These are phyloP conservation scores for Coniochaeta hoffmannii DNA, from an alignment of 2,329 filamentous ascomycete species.

Conservation along the genomic window DNA sequence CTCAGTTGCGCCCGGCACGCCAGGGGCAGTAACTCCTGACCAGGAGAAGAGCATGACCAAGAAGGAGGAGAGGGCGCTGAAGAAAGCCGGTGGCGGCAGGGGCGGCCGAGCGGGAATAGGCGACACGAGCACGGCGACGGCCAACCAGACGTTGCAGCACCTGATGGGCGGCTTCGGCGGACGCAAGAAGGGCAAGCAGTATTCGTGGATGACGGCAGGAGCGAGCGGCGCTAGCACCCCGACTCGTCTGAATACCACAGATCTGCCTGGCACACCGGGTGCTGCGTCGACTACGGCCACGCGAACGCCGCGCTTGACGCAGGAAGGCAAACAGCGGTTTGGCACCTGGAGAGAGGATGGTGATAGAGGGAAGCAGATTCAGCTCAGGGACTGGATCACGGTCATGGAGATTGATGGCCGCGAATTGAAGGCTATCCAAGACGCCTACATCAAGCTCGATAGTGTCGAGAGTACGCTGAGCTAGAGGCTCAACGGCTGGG, in stretches of 20 bases:
- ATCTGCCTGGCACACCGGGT: slow-evolving; percentile 18
- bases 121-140: slow-evolving; percentile 72
- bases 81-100: slow-evolving; percentile 29
- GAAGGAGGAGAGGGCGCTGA: slow-evolving; percentile 60
- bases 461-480: slow-evolving; percentile 5
- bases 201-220: slow-evolving; percentile 65
- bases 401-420: slow-evolving; percentile 73
- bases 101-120: slow-evolving; percentile 68
- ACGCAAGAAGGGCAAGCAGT: slow-evolving; percentile 59
- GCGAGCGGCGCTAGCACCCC: slow-evolving; percentile 48
- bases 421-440: slow-evolving; percentile 55
- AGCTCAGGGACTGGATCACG: slow-evolving; percentile 74
- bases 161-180: slow-evolving; percentile 60
- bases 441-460: slow-evolving; percentile 47
- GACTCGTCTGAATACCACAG: slow-evolving; percentile 12
- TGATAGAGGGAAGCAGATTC: slow-evolving; percentile 69
- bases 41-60: slow-evolving; percentile 68
- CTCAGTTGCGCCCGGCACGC: slow-evolving; percentile 52
- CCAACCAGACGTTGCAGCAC: slow-evolving; percentile 74
- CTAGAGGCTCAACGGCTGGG: neutral
- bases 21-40: slow-evolving; percentile 58
- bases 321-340: slow-evolving; percentile 53
- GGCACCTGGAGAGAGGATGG: slow-evolving; percentile 75
- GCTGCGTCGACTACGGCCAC: slow-evolving; percentile 18
- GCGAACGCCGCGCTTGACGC: slow-evolving; percentile 39